Base-by-base conservation (phyloP, 2,329 filamentous ascomycete species). In the Colletotrichum musicola region DNA sequence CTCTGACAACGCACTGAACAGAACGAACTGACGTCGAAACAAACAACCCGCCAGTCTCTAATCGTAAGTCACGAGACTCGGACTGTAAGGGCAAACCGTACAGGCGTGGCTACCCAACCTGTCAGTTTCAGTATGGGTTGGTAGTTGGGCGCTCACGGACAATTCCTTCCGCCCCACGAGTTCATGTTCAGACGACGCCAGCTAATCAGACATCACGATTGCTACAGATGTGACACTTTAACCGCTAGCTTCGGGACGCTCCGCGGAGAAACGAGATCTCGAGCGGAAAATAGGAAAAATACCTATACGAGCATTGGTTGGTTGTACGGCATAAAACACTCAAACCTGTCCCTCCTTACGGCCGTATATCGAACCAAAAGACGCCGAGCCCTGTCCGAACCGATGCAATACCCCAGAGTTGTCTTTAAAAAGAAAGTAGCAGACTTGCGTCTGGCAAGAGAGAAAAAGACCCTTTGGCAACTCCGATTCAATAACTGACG, bases 391-490 rank as follows among this genome's bases (percentile, higher is more conserved):
- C 13, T 10, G 10, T 12, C 4, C 51, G 51, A 51, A 38, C 51
- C 59, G 59, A 67, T 57, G 46, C 10, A 22, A 67, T 53, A 67
- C 20, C 16, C 30, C 13, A 30, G 3, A 46, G 16, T 27, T 51
- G 59, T 53, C 51, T 22, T n/a, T 35, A 50, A 40, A 25, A 6
- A 42, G 16, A 42, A 42, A 16, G 4, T 35, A 22, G 16, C 3
- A 35, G 12, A 40, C 25, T 38, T 38, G 18, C 42, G 16, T 42
- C 40, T 42, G 40, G 40, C 40, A 42, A 42, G 40, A n/a, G 30
- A 35, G 30, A 35, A 35, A 10, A 50, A 3, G 38, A 42, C 13
- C 4, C n/a, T 14, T 42, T 4, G 40, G 14, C 40, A 42, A n/a
- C 16, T 42, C 2, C 35, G 22, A 50, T 57, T 18, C 44, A 25